These are phyloP conservation scores for Cyclotella atomus DNA, from an alignment of 108 stramenopile species.

Conservation along the genomic window DNA sequence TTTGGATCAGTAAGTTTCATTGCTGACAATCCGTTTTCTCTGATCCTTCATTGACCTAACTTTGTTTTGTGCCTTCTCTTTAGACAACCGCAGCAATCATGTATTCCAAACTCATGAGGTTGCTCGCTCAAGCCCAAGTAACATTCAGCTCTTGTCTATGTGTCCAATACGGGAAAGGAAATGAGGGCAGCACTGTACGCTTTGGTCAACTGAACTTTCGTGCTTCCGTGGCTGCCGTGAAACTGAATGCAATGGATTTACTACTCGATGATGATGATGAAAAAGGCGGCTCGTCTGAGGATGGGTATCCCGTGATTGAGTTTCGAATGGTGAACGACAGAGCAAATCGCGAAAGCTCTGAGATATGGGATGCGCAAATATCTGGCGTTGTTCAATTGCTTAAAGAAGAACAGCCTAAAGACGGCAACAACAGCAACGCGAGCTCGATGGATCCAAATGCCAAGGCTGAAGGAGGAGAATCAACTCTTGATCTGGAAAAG, in stretches of 20 bases:
- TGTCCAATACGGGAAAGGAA: slow-evolving; percentile 41
- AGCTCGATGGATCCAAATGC: neutral
- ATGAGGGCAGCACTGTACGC: slow-evolving; percentile 23
- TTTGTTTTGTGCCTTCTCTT: neutral
- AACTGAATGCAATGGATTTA: neutral
- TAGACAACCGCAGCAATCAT: slow-evolving; percentile 34
- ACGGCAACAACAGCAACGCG: neutral
- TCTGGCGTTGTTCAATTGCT: slow-evolving; percentile 26
- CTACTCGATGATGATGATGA: neutral
- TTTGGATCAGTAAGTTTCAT: slow-evolving; percentile 33
- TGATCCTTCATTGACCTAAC: neutral
- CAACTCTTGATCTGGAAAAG: slow-evolving; percentile 32
- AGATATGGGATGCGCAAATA: slow-evolving; percentile 41
- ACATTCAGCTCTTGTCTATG: slow-evolving; percentile 38
- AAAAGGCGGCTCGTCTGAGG: slow-evolving; percentile 1
- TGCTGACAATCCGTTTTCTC: neutral
- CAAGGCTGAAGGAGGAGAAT: slow-evolving; percentile 21
- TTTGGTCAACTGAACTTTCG: slow-evolving; percentile 29
- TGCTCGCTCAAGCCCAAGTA: slow-evolving; percentile 29
- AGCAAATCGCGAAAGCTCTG: slow-evolving; percentile 23
- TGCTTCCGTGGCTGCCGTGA: slow-evolving; percentile 11
- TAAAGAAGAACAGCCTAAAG: slow-evolving; percentile 1
- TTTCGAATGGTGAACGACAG: slow-evolving; percentile 38
- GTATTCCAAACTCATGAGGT: slow-evolving; percentile 30
- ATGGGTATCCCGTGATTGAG: slow-evolving; percentile 30